A percentile compares a stretch with the other conserved stretches of the same genome.
phyloP scores from a whole-genome alignment of 2,329 filamentous ascomycete genomes.

The Mollisia scopiformis region DNA sequence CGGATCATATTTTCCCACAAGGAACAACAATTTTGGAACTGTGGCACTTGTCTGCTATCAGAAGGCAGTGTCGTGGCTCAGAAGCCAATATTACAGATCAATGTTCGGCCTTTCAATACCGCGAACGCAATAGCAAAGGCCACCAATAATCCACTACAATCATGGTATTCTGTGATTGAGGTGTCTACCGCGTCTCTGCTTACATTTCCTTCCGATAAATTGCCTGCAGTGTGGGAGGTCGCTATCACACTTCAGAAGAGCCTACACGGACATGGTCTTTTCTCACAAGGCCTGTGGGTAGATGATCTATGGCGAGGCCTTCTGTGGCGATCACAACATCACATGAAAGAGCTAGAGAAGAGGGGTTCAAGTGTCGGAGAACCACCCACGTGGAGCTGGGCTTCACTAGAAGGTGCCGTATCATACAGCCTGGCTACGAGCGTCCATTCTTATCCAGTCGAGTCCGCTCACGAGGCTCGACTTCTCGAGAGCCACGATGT shows the following conservation, averaged over 20 bases:
- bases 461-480: not conserved
- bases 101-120: not conserved
- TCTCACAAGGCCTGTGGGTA: not conserved
- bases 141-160: not conserved
- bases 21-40: not conserved
- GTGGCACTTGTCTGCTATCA: not conserved
- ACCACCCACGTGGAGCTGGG: not conserved
- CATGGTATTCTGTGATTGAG: not conserved
- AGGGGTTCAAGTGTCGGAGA: not conserved
- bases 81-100: not conserved
- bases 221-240: not conserved
- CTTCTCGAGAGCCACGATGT: not conserved
- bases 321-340: not conserved
- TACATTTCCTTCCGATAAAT: not conserved
- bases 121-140: not conserved
- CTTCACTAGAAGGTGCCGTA: not conserved
- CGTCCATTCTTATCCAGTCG: not conserved
- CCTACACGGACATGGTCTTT: not conserved
- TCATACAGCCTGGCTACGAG: not conserved
- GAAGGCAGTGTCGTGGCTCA: not conserved
- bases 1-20: not conserved
- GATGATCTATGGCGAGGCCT: not conserved
- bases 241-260: not conserved
- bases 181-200: not conserved
- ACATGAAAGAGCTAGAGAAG: not conserved